phyloP scores from a whole-genome alignment of 495 filamentous ascomycete genomes.

The Ascodesmis nigricans region DNA sequence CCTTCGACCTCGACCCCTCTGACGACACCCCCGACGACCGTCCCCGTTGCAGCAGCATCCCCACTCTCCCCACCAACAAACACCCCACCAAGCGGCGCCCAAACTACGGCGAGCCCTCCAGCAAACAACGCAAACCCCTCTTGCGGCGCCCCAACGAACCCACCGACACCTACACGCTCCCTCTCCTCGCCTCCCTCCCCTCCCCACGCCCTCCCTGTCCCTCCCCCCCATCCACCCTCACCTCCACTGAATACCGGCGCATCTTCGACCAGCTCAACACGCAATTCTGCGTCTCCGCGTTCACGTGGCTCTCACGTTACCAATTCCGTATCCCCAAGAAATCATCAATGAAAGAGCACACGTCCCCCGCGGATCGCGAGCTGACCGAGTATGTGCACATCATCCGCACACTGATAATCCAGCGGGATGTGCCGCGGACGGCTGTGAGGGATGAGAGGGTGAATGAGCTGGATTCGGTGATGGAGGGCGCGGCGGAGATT shows the following conservation, averaged over 20 bases:
- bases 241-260: not conserved
- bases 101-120: no score
- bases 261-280: not conserved
- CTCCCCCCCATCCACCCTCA: constrained; percentile 1
- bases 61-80: no score
- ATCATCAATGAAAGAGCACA: constrained; percentile 1
- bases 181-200: no score
- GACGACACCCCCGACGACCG: no score
- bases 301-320: constrained; percentile 4
- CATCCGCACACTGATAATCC: constrained; percentile 2
- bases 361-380: constrained; percentile 3
- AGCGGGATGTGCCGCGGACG: constrained; percentile 4
- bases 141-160: no score
- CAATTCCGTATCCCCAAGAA: constrained; percentile 7
- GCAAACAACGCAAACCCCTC: no score
- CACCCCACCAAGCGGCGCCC: no score
- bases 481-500: constrained; percentile 6
- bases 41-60: no score
- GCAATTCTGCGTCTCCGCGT: constrained; percentile 2
- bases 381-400: constrained; percentile 3
- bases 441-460: constrained; percentile 5
- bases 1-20: no score
- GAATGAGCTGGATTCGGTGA: constrained; percentile 3
- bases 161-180: no score
- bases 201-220: no score